Base-by-base conservation (phyloP, 169 alveolate genomes). In the Plasmodium gonderi region DNA sequence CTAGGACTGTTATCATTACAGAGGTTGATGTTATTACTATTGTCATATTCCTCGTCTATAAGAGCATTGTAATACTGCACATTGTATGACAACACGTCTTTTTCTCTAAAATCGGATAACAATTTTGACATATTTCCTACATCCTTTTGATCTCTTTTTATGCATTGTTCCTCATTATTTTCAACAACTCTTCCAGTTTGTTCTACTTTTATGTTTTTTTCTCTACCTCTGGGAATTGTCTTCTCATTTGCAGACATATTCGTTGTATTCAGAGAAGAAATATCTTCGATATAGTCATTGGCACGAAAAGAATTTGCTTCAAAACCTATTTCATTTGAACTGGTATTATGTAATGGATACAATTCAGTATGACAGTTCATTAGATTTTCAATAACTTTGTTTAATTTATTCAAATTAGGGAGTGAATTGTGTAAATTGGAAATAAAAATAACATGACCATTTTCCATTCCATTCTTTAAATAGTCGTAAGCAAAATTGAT, bases 401-500 rank as follows among this genome's bases (percentile, higher is more conserved):
- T 40, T 69, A 90, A 38, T 54, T 90, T 90, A 12, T 51, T 36
- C 54, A 90, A 77, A 8, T 90, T 78, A 14, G 69, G 65, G 20
- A 12, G 42, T 29, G 91, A 76, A 79, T 90, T 64, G 29, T 77
- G 94, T 51, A 90, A 78, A 67, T 90, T 90, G 12, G 94, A 77
- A 77, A 90, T 90, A 54, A 51, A 90, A 26, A 90, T 65, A 51
- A 90, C 74, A 36, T 90, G 91, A 7, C 94, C 94, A 6, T 90
- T 79, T 79, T 90, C 77, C 91, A 90, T 90, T 51, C 89, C 94
- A 31, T 64, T 79, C 60, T n/a, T 90, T 29, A 90, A 65, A 79
- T 90, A 79, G 31, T 90, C 40, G 17, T 90, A 42, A n/a, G 74
- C 65, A 64, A 42, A 90, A 49, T 90, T 68, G 26, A 90, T 90